These are phyloP conservation scores for Deuterostichococcus epilithicus DNA, from an alignment of 139 green algal species.

Conservation along the genomic window DNA sequence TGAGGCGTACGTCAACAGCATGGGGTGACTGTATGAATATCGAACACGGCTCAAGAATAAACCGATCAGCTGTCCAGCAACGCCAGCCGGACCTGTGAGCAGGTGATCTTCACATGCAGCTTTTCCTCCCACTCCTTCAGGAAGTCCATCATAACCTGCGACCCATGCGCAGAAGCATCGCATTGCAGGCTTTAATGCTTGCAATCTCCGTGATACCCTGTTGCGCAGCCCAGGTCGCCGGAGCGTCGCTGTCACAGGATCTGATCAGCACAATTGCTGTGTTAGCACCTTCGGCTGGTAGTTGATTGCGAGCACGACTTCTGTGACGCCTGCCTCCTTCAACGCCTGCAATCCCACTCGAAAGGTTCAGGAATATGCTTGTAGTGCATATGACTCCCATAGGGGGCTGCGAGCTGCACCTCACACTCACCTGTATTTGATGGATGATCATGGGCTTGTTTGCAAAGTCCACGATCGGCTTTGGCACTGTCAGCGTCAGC, in stretches of 20 bases:
- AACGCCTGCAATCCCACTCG: slow-evolving; percentile 68
- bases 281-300: slow-evolving; percentile 89
- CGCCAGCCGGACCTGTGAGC: slow-evolving; percentile 62
- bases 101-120: slow-evolving; percentile 92
- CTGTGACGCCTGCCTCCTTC: slow-evolving; percentile 81
- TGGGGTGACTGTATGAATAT: background rate
- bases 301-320: slow-evolving; percentile 97
- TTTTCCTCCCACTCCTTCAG: slow-evolving; percentile 93
- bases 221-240: background rate
- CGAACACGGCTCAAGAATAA: background rate
- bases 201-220: background rate
- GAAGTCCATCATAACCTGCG: slow-evolving; percentile 91
- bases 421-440: slow-evolving; percentile 79
- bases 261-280: too few species aligned
- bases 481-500: slow-evolving; percentile 80
- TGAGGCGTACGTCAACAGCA: background rate
- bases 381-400: background rate
- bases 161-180: too few species aligned
- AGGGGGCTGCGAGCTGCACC: background rate
- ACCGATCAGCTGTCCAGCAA: background rate
- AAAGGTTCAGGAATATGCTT: background rate
- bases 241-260: too few species aligned
- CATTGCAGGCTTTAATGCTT: too few species aligned
- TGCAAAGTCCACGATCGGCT: slow-evolving; percentile 95
- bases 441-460: slow-evolving; percentile 99